Base-by-base conservation (phyloP, 2,329 filamentous ascomycete species). In the Colletotrichum coccodes region DNA sequence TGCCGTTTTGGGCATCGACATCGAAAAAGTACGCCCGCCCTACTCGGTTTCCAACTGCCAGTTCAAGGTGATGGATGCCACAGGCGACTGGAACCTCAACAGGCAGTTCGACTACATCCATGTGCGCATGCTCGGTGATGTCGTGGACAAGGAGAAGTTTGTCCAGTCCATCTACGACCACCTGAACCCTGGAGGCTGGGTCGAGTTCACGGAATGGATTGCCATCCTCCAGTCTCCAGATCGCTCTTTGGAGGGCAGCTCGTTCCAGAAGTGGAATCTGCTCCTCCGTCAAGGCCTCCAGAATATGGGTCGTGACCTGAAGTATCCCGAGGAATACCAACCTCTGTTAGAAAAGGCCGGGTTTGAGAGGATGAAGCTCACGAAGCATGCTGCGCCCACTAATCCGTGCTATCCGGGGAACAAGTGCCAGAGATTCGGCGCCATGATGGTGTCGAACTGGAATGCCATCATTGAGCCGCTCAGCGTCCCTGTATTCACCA, bases 401-500 rank as follows among this genome's bases (percentile, higher is more conserved):
- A 77, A 77, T 60, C 60, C 74, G 1, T 76, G 75, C 71, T 73
- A 77, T 11, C 77, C 77, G 7, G 75, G 77, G 21, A 76, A 73
- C 58, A 74, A 75, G 57, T 71, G 73, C 32, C 75, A 78, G 54
- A 73, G 68, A 38, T 74, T 78, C 30, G 77, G 77, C 30, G 60
- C 66, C 7, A 73, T 77, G 73, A 77, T 78, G 74, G 66, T 64
- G 4, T 59, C 53, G 6, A 78, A 78, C 52, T 74, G 74, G 67
- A 68, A 72, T n/a, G 60, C 73, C n/a, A 73, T 69, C 49, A 57
- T 69, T 11, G 66, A 69, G 38, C 66, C 66, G 4, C 73, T 82
- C 18, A 80, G 76, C 32, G 75, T 82, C 59, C 78, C 77, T 0
- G 70, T 82, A 1, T 81, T 82, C 56, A 83, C 81, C 1, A 77